These are phyloP conservation scores for Fraxinus americana DNA, from an alignment of 257 asterid genomes.

Conservation along the genomic window DNA sequence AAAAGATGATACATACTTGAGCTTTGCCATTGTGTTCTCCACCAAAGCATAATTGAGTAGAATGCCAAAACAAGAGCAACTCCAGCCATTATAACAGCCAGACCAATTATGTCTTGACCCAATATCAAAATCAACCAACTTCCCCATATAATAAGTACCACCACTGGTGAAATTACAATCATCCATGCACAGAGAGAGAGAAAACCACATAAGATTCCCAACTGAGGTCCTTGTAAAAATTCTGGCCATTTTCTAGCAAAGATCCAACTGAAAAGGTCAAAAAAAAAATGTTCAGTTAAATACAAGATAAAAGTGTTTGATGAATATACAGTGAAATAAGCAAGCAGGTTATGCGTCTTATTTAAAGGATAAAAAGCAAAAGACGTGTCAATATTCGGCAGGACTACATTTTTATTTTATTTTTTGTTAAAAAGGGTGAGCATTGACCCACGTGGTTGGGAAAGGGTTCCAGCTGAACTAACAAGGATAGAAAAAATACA, in stretches of 20 bases:
- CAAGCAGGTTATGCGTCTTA: background rate
- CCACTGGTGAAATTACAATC: slow-evolving; percentile 82
- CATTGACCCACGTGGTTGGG: background rate
- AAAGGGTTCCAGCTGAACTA: background rate
- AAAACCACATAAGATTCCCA: slow-evolving; percentile 79
- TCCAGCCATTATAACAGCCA: slow-evolving; percentile 99
- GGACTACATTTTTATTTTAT: background rate
- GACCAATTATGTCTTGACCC: slow-evolving; percentile 93
- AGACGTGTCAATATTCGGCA: background rate
- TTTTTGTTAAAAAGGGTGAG: background rate
- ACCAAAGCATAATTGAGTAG: slow-evolving; percentile 98
- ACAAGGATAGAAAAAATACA: background rate
- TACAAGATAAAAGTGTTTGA: slow-evolving; percentile 4
- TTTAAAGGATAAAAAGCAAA: background rate
- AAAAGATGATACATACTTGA: slow-evolving; percentile 70
- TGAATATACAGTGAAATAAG: slow-evolving; percentile 1
- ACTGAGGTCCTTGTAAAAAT: slow-evolving; percentile 81
- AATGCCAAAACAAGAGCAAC: slow-evolving; percentile 90
- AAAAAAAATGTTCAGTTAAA: slow-evolving; percentile 28
- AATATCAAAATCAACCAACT: slow-evolving; percentile 87
- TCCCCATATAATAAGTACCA: slow-evolving; percentile 88
- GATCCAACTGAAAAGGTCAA: slow-evolving; percentile 81
- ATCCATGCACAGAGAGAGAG: slow-evolving; percentile 81
- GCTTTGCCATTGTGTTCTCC: slow-evolving; percentile 99
- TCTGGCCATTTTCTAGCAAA: slow-evolving; percentile 98